A percentile compares a stretch with the other conserved stretches of the same genome.
Conservation (phyloP, 176 grass and related monocot species). For the Bromus sterilis region DNA sequence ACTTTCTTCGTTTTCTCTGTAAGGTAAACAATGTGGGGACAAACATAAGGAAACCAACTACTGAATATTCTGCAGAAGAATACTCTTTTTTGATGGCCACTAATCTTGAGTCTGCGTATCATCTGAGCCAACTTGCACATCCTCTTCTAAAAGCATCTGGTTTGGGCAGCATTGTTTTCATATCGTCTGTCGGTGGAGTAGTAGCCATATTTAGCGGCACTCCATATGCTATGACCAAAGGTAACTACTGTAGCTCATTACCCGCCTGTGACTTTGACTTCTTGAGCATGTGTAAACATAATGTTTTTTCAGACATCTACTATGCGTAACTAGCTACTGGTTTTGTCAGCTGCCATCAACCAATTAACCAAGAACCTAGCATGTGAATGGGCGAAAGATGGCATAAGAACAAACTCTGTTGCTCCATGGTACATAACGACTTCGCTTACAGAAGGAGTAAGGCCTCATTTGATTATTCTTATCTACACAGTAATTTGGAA, state of each 20-base stretch:
- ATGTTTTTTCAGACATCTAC: background rate
- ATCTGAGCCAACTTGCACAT: slow-evolving; percentile 68
- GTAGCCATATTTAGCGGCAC: slow-evolving; percentile 7
- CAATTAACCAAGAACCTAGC: slow-evolving; percentile 43
- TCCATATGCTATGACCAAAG: slow-evolving; percentile 40
- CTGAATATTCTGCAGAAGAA: slow-evolving; percentile 45
- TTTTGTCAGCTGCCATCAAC: slow-evolving; percentile 40
- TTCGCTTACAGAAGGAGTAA: slow-evolving; percentile 34
- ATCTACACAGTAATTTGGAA: background rate
- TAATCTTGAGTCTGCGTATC: slow-evolving; percentile 69
- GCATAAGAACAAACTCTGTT: slow-evolving; percentile 37
- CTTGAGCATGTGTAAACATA: background rate
- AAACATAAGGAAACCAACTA: slow-evolving; percentile 49
- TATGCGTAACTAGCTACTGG: background rate
- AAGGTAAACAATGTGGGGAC: slow-evolving; percentile 76
- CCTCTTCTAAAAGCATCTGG: slow-evolving; percentile 69
- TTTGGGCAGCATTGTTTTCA: slow-evolving; percentile 62
- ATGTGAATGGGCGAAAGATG: slow-evolving; percentile 47
- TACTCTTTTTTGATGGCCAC: slow-evolving; percentile 66
- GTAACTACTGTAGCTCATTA: slow-evolving; percentile 21
- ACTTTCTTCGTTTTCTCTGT: background rate
- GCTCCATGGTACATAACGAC: slow-evolving; percentile 32
- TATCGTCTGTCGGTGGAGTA: slow-evolving; percentile 46
- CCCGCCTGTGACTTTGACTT: background rate
- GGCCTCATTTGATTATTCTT: background rate